Conservation (phyloP, 2,329 filamentous ascomycete species). For the Penicillium aurantiogriseum region DNA sequence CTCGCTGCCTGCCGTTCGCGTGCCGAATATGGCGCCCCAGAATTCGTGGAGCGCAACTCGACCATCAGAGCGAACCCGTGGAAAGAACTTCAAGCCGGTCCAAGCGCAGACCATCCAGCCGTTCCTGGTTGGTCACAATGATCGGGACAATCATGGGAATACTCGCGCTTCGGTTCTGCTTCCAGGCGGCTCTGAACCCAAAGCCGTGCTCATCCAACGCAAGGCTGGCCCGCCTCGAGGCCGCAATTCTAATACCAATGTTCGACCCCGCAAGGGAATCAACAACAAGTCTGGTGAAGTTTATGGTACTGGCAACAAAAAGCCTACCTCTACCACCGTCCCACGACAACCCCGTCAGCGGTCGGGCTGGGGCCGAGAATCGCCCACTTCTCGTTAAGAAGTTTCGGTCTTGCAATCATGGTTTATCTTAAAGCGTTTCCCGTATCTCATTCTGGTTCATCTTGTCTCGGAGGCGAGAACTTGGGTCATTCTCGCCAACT, state of each 20-base stretch:
- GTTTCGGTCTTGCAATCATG: not conserved
- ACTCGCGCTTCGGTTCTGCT: slow-evolving; percentile 47
- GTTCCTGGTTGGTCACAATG: slow-evolving; percentile 41
- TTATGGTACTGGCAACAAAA: slow-evolving; percentile 28
- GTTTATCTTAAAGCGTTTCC: slow-evolving; percentile 1
- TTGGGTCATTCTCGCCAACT: not conserved
- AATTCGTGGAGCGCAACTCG: slow-evolving; percentile 60
- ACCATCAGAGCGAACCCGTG: slow-evolving; percentile 34
- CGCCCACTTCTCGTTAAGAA: not conserved
- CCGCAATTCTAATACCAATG: slow-evolving; percentile 26
- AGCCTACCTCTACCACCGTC: slow-evolving; percentile 8
- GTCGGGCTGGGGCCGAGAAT: slow-evolving; percentile 1
- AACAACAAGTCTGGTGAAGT: slow-evolving; percentile 35
- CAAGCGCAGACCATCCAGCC: slow-evolving; percentile 52
- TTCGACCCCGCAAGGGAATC: slow-evolving; percentile 1
- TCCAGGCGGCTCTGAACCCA: slow-evolving; percentile 47
- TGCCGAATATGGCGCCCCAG: slow-evolving; percentile 63
- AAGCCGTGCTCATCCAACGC: slow-evolving; percentile 40
- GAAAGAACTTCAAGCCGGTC: slow-evolving; percentile 55
- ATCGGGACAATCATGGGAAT: slow-evolving; percentile 39
- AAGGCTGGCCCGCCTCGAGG: slow-evolving; percentile 31
- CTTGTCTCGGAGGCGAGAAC: not conserved
- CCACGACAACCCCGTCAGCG: not conserved
- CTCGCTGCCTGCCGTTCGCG: slow-evolving; percentile 67
- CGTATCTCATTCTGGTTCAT: not conserved